phyloP scores from a whole-genome alignment of 2,329 filamentous ascomycete species.

The Fusarium fujikuroi region DNA sequence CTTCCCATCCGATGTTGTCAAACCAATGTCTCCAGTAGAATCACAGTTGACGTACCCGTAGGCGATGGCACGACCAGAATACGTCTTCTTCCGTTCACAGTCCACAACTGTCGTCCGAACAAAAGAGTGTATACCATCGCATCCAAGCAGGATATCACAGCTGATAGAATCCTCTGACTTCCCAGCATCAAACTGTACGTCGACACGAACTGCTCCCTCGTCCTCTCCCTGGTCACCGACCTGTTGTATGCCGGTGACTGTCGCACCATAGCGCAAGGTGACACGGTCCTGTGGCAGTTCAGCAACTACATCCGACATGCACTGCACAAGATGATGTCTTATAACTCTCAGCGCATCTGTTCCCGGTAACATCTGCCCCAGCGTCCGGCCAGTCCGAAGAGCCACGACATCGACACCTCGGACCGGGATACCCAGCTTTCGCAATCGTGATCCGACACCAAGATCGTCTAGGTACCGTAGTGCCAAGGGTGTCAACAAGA shows the following conservation, averaged over 20 bases:
- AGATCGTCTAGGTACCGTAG: neutral
- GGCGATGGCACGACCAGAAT: neutral
- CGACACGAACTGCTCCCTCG: neutral
- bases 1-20: accelerated
- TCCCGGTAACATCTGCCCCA: neutral
- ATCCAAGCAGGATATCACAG: neutral
- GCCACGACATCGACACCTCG: neutral
- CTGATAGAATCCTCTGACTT: neutral
- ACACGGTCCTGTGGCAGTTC: neutral
- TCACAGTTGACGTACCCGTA: neutral
- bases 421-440: neutral
- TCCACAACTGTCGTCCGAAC: neutral
- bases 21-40: accelerated
- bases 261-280: neutral
- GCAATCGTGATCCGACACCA: neutral
- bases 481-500: neutral
- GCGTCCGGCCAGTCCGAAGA: neutral
- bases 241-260: neutral
- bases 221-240: no score
- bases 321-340: neutral
- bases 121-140: neutral
- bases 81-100: neutral
- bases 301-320: neutral
- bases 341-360: neutral
- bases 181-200: neutral